phyloP scores from a whole-genome alignment of 495 filamentous ascomycete genomes.

The Hypomontagnella submonticulosa region DNA sequence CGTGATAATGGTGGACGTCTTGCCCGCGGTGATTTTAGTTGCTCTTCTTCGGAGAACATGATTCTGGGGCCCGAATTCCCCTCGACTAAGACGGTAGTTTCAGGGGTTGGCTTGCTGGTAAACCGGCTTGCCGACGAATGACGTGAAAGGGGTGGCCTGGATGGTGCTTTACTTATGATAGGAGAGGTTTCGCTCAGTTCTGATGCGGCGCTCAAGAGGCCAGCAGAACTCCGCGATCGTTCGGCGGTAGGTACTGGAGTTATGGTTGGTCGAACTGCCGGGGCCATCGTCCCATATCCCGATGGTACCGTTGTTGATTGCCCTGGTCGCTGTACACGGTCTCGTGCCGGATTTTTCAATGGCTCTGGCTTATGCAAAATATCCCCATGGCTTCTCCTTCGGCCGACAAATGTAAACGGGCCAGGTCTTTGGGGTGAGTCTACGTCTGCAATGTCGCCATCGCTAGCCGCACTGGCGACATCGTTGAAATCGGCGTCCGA shows the following conservation, averaged over 20 bases:
- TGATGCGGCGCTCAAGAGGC: neutral
- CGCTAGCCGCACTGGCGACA: slow-evolving; percentile 37
- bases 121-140: slow-evolving; percentile 69
- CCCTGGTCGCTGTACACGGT: neutral
- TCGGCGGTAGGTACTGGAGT: neutral
- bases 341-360: neutral
- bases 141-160: slow-evolving; percentile 61
- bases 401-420: slow-evolving; percentile 40
- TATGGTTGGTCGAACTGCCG: neutral
- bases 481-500: slow-evolving; percentile 50
- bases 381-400: slow-evolving; percentile 54
- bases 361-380: slow-evolving; percentile 18
- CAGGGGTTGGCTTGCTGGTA: slow-evolving; percentile 78
- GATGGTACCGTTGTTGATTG: slow-evolving; percentile 16
- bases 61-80: slow-evolving; percentile 77
- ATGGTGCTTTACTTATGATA: slow-evolving; percentile 39
- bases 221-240: slow-evolving; percentile 17
- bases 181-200: slow-evolving; percentile 24
- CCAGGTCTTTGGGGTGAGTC: slow-evolving; percentile 34
- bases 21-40: slow-evolving; percentile 37
- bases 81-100: slow-evolving; percentile 71
- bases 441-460: slow-evolving; percentile 37
- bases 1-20: slow-evolving; percentile 59
- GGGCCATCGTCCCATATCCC: slow-evolving; percentile 36
- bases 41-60: slow-evolving; percentile 72